Base-by-base conservation (phyloP, 2,329 filamentous ascomycete genomes). In the Emergomyces pasteurianus region DNA sequence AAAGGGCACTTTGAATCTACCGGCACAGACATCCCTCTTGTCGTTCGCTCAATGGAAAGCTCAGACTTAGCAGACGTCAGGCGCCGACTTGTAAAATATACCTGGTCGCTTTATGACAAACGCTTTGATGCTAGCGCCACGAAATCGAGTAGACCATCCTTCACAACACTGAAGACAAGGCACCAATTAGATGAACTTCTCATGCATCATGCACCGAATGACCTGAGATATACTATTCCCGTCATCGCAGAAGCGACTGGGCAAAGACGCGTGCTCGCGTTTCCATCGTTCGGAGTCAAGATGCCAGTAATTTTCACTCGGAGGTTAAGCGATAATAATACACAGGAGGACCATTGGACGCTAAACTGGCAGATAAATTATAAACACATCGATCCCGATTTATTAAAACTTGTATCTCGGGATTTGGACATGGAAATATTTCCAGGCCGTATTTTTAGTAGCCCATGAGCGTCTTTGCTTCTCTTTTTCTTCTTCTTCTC, bases 201-300 rank as follows among this genome's bases (percentile, higher is more conserved):
- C 5, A 59, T 65, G 2, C 56, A 36, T 6, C 65, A 71, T 23
- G 72, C 72, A 8, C 73, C 76, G 1, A 75, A 71, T 0, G 67
- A 69, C 21, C 60, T 72, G 3, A 72, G 77, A 4, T 77, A 72
- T 63, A 79, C 77, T 0, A 54, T 81, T 36, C 79, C 78, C 21
- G 67, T 74, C 10, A 53, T 76, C 34, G 63, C 64, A 14, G 50
- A 62, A 50, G 34, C 36, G 21, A 42, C 38, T 8, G 60, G 54
- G 18, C 55, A 60, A 23, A 18, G 53, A 43, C 34, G 43, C 23
- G 53, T 65, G 16, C 61, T 67, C 28, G 65, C 55, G 3, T 53
- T 67, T 43, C 64, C 65, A 49, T 26, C 60, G 49, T 16, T 26
- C 61, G 40, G 58, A 58, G 8, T 23, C 31, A 42, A 62, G 65